These are phyloP conservation scores for Microdochium nivale DNA, from an alignment of 2,329 filamentous ascomycete genomes.

Conservation along the genomic window DNA sequence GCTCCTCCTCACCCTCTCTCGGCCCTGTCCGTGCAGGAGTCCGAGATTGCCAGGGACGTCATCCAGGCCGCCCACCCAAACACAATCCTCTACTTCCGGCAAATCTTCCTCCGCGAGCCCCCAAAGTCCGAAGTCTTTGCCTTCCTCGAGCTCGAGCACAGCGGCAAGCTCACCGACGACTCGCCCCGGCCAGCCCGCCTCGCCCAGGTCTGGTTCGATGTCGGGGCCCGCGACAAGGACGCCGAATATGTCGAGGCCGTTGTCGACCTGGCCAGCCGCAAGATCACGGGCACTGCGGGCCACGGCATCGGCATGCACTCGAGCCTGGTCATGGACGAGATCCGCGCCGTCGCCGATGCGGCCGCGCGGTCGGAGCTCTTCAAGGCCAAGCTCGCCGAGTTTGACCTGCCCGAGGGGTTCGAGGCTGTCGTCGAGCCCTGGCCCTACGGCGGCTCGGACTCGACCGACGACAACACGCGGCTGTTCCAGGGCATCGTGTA, in stretches of 20 bases:
- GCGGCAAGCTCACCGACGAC: constrained; percentile 32
- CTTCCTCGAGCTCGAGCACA: constrained; percentile 55
- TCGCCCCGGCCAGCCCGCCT: constrained; percentile 32
- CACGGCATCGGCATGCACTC: neutral
- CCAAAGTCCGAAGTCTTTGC: constrained; percentile 47
- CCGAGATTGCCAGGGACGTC: constrained; percentile 36
- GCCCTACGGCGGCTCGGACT: constrained; percentile 21
- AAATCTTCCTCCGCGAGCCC: constrained; percentile 55
- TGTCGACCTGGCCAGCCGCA: constrained; percentile 18
- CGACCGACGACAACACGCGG: constrained; percentile 17
- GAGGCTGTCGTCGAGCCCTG: constrained; percentile 42
- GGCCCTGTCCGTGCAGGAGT: constrained; percentile 41
- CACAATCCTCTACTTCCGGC: constrained; percentile 36
- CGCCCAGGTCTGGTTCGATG: constrained; percentile 27
- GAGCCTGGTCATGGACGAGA: constrained; percentile 16
- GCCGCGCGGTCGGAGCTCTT: constrained; percentile 19
- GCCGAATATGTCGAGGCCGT: constrained; percentile 19
- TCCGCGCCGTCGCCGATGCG: constrained; percentile 23
- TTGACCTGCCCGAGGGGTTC: constrained; percentile 34
- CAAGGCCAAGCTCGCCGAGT: constrained; percentile 18
- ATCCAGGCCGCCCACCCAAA: constrained; percentile 20
- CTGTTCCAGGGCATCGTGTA: constrained; percentile 25
- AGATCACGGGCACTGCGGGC: neutral
- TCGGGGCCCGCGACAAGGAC: constrained; percentile 6
- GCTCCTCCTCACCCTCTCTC: constrained; percentile 31